phyloP scores from a whole-genome alignment of 2,329 filamentous ascomycete species.

The Orbilia blumenaviensis region DNA sequence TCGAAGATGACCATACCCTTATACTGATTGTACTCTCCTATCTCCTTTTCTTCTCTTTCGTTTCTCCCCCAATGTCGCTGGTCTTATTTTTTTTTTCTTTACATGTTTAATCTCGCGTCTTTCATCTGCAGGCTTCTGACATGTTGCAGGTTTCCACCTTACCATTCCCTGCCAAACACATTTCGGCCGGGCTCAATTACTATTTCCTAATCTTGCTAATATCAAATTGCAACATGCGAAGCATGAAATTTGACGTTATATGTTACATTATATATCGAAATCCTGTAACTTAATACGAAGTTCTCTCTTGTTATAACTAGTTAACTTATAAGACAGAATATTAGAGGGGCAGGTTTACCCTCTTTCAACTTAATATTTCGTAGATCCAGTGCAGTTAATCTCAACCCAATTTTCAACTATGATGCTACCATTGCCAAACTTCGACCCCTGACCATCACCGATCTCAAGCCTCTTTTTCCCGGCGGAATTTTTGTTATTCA shows the following conservation, averaged over 20 bases:
- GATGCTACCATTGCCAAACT: neutral
- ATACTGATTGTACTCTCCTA: slow-evolving; percentile 54
- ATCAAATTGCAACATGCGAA: slow-evolving; percentile 53
- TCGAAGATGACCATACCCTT: slow-evolving; percentile 49
- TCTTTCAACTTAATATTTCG: neutral
- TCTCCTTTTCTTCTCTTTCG: slow-evolving; percentile 35
- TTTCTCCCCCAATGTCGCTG: slow-evolving; percentile 17
- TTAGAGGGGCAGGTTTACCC: neutral
- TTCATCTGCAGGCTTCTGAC: neutral
- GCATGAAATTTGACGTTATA: slow-evolving; percentile 50
- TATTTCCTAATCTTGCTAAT: slow-evolving; percentile 32
- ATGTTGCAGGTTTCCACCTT: slow-evolving; percentile 21
- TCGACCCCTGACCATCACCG: neutral
- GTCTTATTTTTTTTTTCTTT: neutral
- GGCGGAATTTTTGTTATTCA: neutral
- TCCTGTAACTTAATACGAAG: slow-evolving; percentile 14
- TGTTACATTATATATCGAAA: slow-evolving; percentile 32
- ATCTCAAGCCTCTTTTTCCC: neutral
- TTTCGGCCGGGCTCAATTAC: neutral
- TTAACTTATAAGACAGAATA: neutral
- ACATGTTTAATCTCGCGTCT: slow-evolving; percentile 15
- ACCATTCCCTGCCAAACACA: neutral
- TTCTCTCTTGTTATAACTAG: neutral
- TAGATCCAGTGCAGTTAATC: neutral
- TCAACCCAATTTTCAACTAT: neutral